A percentile compares a stretch with the other conserved stretches of the same genome.
phyloP scores from a whole-genome alignment of 1,284 basidiomycete species.

The Rhodotorula glutinis region DNA sequence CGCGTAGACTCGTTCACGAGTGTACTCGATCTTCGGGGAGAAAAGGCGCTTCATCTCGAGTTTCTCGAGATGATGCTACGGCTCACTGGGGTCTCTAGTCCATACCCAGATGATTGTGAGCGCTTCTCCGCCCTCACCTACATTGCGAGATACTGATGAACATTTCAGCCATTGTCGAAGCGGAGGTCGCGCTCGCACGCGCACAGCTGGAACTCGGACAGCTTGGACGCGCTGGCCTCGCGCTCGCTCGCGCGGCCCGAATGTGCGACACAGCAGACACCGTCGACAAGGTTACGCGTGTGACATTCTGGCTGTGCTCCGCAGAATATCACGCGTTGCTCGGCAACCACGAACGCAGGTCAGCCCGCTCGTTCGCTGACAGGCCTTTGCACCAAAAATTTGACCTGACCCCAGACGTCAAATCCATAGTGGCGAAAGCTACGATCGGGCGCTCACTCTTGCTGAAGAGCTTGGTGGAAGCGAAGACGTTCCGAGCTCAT shows the following conservation, averaged over 20 bases:
- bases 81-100: too few relatives aligned
- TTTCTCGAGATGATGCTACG: too few relatives aligned
- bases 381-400: slow-evolving; percentile 24
- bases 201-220: slow-evolving; percentile 77
- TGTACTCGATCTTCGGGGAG: too few relatives aligned
- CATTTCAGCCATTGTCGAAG: slow-evolving; percentile 57
- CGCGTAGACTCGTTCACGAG: too few relatives aligned
- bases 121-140: too few relatives aligned
- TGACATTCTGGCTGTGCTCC: slow-evolving; percentile 56
- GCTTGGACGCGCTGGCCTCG: slow-evolving; percentile 59
- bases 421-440: slow-evolving; percentile 46
- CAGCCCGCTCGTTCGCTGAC: slow-evolving; percentile 30
- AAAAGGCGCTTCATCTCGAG: too few relatives aligned
- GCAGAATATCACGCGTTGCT: slow-evolving; percentile 63
- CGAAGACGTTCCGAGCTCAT: slow-evolving; percentile 39
- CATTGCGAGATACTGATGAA: neutral
- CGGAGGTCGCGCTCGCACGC: slow-evolving; percentile 67
- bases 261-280: slow-evolving; percentile 49
- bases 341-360: slow-evolving; percentile 66
- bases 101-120: too few relatives aligned
- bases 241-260: slow-evolving; percentile 61
- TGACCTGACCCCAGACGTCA: neutral
- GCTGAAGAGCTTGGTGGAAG: slow-evolving; percentile 51
- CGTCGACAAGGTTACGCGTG: slow-evolving; percentile 54
- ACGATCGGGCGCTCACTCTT: slow-evolving; percentile 59